Base-by-base conservation (phyloP, 176 grass and related monocot genomes). In the Pharus latifolius region DNA sequence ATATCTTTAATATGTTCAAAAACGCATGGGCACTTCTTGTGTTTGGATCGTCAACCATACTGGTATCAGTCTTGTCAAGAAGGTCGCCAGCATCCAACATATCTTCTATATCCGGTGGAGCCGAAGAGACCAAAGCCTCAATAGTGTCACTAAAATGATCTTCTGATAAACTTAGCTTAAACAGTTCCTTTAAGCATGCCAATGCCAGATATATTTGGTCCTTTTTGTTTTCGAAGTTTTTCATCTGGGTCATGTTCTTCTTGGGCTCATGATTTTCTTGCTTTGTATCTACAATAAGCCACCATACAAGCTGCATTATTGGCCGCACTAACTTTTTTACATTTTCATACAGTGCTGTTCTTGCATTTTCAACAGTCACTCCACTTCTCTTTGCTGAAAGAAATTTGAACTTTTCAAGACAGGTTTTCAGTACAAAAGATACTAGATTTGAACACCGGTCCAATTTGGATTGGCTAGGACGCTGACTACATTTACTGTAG, bases 391-490 rank as follows among this genome's bases (percentile, higher is more conserved):
- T 80, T 30, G 65, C 29, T 80, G 51, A 41, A 69, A 73, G 46
- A 30, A 56, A 86, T 79, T 79, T 79, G 16, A 92, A 82, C 79
- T 89, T 75, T 61, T 82, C 80, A 79, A 87, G 52, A 70, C 77
- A 89, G 25, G 85, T 76, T 83, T 91, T 89, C 51, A 92, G 79
- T 57, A 75, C 68, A 82, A 96, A 86, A 49, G 82, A 80, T 70
- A 84, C 42, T 83, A 89, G 22, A 51, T 53, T 79, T 58, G 61
- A 73, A 73, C 75, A 63, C 44, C 63, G 56, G 10, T 69, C 76
- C 26, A 22, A 55, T 67, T 62, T 75, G 67, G 65, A 84, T 88
- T 96, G 82, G 67, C 71, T 80, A 35, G 65, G 82, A 71, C 35
- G 40, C 55, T 79, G 83, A 63, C 80, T 86, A 18, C 47, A 25